A percentile compares a stretch with the other conserved stretches of the same genome.
Evolutionary conservation across 2,329 filamentous ascomycete genomes (phyloP).

Genomic region (Blastomyces parvus): DNA sequence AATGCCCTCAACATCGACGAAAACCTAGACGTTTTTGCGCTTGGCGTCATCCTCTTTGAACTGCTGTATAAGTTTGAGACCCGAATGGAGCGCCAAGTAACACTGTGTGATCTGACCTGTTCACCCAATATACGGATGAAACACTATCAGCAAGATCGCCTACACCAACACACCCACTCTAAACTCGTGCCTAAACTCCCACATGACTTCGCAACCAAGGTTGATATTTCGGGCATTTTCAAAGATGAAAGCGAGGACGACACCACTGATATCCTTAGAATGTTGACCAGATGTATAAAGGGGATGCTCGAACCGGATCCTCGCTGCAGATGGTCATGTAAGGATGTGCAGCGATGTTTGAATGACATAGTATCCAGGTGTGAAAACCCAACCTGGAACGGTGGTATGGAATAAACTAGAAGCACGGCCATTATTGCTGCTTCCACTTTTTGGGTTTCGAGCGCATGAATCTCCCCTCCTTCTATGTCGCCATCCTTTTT

Average conservation of each 20-base stretch:
- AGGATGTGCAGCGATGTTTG: slow-evolving; percentile 28
- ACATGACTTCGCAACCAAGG: slow-evolving; percentile 29
- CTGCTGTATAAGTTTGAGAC: slow-evolving; percentile 48
- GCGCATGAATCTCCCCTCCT: neutral
- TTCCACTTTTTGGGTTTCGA: neutral
- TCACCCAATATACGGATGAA: slow-evolving; percentile 14
- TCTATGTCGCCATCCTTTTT: neutral
- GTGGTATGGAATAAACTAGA: neutral
- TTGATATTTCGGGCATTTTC: slow-evolving; percentile 25
- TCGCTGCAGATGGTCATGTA: slow-evolving; percentile 30
- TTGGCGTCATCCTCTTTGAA: slow-evolving; percentile 56
- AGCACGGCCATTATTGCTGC: neutral
- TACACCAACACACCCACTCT: slow-evolving; percentile 4
- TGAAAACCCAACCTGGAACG: slow-evolving; percentile 3
- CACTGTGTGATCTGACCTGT: slow-evolving; percentile 34
- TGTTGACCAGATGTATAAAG: slow-evolving; percentile 25
- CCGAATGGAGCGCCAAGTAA: slow-evolving; percentile 39
- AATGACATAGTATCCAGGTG: slow-evolving; percentile 21
- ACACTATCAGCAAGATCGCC: slow-evolving; percentile 13
- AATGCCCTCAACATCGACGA: slow-evolving; percentile 28
- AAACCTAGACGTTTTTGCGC: slow-evolving; percentile 52
- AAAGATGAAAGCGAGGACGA: slow-evolving; percentile 20
- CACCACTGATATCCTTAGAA: slow-evolving; percentile 27
- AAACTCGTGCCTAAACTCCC: slow-evolving; percentile 24
- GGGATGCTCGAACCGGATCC: slow-evolving; percentile 35